Base-by-base conservation (phyloP, 2,329 filamentous ascomycete genomes). In the Pseudohalonectria lignicola region DNA sequence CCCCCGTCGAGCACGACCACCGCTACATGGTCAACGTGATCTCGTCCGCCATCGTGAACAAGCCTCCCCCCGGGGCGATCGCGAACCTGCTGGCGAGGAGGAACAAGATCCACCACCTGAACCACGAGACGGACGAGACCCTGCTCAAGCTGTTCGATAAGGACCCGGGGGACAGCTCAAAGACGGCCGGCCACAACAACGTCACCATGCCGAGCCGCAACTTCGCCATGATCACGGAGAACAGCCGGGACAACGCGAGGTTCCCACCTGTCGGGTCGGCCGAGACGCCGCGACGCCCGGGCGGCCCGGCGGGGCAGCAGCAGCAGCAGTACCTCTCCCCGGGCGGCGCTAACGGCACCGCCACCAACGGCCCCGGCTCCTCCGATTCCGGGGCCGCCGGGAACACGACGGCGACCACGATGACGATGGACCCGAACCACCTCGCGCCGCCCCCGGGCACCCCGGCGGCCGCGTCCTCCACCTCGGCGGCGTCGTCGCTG, bases 11-110 rank as follows among this genome's bases (percentile, higher is more conserved):
- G 53, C 72, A 80, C 42, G 92, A 98, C 57, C 83, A 86, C 55
- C 77, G 92, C 40, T 96, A 96, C 59, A 96, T 98, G 78, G 82
- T 81, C 36, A 98, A 98, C 53, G 73, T 98, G 16, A 74, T 96
- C 38, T 94, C 87, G 5, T 95, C 88, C 1, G 88, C 88, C 23
- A 96, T 98, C 51, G 88, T 93, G 47, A 95, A 98, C 56, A 90
- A 90, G 49, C 92, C 92, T 3, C 86, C 88, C 12, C 86, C 90
- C 1, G 77, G 82, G 56, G 88, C 63, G 49, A 82, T 98, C 53
- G 87, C 87, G 10, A 94, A 98, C 57, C 75, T 94, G 34, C 71
- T 98, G 39, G 90, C 94, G 41, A 80, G 82, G 53, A 75, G 92
- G 42, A 96, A 96, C 67, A 95, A 79, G 61, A 74, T 82, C 36